Evolutionary conservation across 2,329 filamentous ascomycete species (phyloP).

Genomic region (Sordariomycetes sp.): DNA sequence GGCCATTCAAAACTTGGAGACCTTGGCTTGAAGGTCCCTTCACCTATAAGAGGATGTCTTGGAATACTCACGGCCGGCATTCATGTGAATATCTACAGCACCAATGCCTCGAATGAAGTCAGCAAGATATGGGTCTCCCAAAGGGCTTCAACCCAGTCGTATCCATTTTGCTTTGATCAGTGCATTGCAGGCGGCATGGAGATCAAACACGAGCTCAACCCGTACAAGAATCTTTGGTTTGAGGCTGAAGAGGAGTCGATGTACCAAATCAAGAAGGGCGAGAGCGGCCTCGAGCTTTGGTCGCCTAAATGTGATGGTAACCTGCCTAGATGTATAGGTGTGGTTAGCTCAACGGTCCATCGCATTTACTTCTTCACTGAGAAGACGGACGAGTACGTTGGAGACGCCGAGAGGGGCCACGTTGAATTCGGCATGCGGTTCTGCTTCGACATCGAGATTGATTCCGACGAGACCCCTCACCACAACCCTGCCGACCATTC

Average conservation of each 20-base stretch:
- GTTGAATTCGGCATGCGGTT: constrained; percentile 27
- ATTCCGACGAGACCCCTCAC: constrained; percentile 1
- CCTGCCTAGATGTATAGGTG: no score
- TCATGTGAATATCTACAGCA: constrained; percentile 25
- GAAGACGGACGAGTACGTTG: constrained; percentile 13
- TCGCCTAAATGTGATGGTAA: no score
- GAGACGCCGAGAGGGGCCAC: constrained; percentile 17
- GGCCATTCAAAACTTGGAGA: constrained; percentile 8
- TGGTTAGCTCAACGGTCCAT: no score
- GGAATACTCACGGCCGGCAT: constrained; percentile 25
- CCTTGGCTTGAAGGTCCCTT: constrained; percentile 17
- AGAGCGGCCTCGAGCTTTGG: no score
- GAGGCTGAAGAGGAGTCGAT: constrained; percentile 23
- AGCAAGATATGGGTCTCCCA: constrained; percentile 21
- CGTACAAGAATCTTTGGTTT: constrained; percentile 16
- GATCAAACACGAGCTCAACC: constrained; percentile 13
- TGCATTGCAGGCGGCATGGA: constrained; percentile 25
- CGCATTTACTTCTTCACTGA: constrained; percentile 7
- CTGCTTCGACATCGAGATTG: constrained; percentile 23
- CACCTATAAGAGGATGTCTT: constrained; percentile 22
- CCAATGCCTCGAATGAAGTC: not conserved
- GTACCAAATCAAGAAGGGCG: no score
- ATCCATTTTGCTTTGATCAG: constrained; percentile 24
- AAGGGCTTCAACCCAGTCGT: constrained; percentile 18
- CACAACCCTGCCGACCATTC: constrained; percentile 12